These are phyloP conservation scores for Kodamaea leandrae DNA, from an alignment of 805 yeast genomes.

Conservation along the genomic window DNA sequence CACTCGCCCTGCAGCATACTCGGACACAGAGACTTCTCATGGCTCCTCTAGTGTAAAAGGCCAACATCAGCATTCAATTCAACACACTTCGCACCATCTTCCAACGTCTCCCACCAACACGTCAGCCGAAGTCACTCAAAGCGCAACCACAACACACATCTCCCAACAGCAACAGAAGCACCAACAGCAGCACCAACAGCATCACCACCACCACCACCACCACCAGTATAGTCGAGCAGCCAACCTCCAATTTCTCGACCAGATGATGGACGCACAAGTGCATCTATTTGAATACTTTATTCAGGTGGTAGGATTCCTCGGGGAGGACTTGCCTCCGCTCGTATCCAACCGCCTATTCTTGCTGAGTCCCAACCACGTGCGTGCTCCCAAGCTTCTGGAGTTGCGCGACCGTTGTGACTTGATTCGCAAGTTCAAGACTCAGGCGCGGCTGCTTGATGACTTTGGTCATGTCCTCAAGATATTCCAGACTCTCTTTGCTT, in stretches of 20 bases:
- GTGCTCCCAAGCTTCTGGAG: conserved; percentile 5
- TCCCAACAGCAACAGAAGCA: background rate
- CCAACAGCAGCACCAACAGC: background rate
- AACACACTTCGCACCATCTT: too few relatives aligned
- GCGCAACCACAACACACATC: too few relatives aligned
- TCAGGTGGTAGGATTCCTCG: conserved; percentile 4
- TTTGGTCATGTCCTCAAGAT: conserved; percentile 8
- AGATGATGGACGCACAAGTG: conserved; percentile 7
- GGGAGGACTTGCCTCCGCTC: conserved; percentile 5
- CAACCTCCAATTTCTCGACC: conserved; percentile 8
- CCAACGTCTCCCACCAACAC: too few relatives aligned
- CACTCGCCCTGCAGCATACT: too few relatives aligned
- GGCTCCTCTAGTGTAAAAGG: too few relatives aligned
- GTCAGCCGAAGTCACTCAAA: too few relatives aligned
- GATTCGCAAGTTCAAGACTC: conserved; percentile 9
- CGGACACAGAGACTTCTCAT: too few relatives aligned
- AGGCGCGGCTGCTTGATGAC: conserved; percentile 5
- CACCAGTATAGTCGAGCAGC: conserved; percentile 1
- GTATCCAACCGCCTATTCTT: conserved; percentile 4
- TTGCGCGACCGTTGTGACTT: conserved; percentile 7
- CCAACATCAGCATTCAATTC: too few relatives aligned
- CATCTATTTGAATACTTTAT: conserved; percentile 5
- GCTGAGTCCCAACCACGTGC: background rate
- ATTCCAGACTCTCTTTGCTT: conserved; percentile 10
- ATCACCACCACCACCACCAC: background rate